Evolutionary conservation across 2,329 filamentous ascomycete genomes (phyloP), one percentile per base, ranked within the genome.

Genomic region (Penicillium paneum): DNA sequence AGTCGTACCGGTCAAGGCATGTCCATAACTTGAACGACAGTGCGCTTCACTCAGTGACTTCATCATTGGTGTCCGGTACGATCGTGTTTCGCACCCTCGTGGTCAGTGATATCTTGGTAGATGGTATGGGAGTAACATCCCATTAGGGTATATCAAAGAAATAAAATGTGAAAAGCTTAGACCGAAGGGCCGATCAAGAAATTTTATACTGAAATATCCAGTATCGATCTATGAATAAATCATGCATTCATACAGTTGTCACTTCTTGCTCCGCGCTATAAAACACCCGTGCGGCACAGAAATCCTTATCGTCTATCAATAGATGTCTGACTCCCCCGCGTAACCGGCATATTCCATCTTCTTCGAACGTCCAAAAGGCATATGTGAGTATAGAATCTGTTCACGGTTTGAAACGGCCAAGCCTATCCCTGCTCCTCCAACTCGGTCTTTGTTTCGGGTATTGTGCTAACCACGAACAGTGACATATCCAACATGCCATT

Each of bases 401-500:
- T 11, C 8, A 28, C 19, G 10, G 11, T 21, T n/a, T 4, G 35
- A 15, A 13, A 5, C 28, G 0, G 36, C 38, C 10, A 40, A n/a
- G 0, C 36, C 51, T 45, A 17, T 50, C 28, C 12, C n/a, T 29
- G 17, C 15, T 26, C 46, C 12, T 21, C 42, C 29, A 39, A 21
- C 24, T 42, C 32, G 8, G 8, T 8, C 8, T 26, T 15, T 24
- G 11, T n/a, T 35, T 19, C 29, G 24, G n/a, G 24, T 19, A 40
- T 41, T 19, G 15, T 32, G n/a, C 35, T 53, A 32, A 53, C 29
- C 21, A 28, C 12, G 11, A 47, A 26, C 15, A 52, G 50, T 35
- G 19, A 43, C 15, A 49, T 12, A 15, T 19, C 35, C 12, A 45
- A 40, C 49, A 97, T 97, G 94, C 92, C 93, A 1, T 96, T 96